These are phyloP conservation scores for Sphaerostilbella broomeana DNA, from an alignment of 2,329 filamentous ascomycete species.

Conservation along the genomic window DNA sequence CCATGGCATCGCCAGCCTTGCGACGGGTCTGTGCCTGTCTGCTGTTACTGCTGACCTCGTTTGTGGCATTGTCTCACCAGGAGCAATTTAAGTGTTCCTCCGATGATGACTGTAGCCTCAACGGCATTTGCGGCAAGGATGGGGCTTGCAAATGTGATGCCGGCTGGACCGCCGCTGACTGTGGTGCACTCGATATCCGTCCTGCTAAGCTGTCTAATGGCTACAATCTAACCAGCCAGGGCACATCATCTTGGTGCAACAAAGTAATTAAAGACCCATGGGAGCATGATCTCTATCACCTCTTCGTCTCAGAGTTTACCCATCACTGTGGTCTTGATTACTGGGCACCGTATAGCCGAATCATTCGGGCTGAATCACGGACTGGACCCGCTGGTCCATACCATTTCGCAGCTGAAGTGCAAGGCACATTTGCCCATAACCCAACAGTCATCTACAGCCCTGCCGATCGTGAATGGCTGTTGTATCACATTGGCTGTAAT, in stretches of 20 bases:
- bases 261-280: constrained; percentile 37
- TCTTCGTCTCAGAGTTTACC: constrained; percentile 39
- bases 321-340: constrained; percentile 39
- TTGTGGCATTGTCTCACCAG: not conserved
- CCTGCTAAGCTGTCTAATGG: constrained; percentile 35
- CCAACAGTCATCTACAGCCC: constrained; percentile 38
- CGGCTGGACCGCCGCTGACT: constrained; percentile 39
- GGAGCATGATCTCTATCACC: constrained; percentile 34
- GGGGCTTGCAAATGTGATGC: constrained; percentile 27
- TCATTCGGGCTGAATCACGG: constrained; percentile 39
- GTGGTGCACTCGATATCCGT: constrained; percentile 37
- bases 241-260: constrained; percentile 43
- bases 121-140: constrained; percentile 20
- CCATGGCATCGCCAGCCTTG: no score
- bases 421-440: constrained; percentile 40
- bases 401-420: constrained; percentile 32
- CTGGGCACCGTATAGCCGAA: constrained; percentile 40
- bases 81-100: constrained; percentile 14
- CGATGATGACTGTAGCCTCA: constrained; percentile 27
- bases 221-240: constrained; percentile 38
- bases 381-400: constrained; percentile 40
- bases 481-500: constrained; percentile 37
- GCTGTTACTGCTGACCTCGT: not conserved
- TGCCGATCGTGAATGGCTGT: constrained; percentile 35
- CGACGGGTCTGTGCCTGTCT: no score